phyloP scores from a whole-genome alignment of 2,329 filamentous ascomycete genomes.

The Fusarium redolens region DNA sequence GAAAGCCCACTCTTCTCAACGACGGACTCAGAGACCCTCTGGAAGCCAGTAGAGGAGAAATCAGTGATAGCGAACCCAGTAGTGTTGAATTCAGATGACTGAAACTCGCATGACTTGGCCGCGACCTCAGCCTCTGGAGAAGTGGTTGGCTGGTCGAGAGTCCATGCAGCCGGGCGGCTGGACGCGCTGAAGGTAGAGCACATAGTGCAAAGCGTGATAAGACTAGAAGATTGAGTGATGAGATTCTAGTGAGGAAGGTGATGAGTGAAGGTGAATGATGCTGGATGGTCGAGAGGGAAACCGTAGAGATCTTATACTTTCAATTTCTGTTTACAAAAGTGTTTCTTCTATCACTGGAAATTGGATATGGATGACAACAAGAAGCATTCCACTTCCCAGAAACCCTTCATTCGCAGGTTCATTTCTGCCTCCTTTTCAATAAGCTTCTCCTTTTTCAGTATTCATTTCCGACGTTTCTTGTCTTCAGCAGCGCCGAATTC shows the following conservation, averaged over 20 bases:
- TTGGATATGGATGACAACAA: neutral
- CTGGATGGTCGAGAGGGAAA: neutral
- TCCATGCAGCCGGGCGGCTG: slow-evolving; percentile 18
- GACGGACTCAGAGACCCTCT: neutral
- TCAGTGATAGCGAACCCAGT: neutral
- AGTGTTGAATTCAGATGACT: neutral
- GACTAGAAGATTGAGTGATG: neutral
- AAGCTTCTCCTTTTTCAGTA: neutral
- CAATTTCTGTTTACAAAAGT: neutral
- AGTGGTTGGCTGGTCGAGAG: slow-evolving; percentile 11
- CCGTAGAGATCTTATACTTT: neutral
- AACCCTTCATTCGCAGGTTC: neutral
- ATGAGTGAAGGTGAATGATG: neutral
- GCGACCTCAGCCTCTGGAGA: neutral
- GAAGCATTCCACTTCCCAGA: rapidly evolving
- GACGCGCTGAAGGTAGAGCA: neutral
- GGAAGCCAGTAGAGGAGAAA: neutral
- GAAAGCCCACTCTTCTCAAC: neutral
- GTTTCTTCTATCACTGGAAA: neutral
- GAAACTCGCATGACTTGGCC: neutral
- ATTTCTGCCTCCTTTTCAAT: neutral
- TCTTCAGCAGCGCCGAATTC: neutral
- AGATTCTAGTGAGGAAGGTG: neutral
- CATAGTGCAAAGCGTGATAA: neutral
- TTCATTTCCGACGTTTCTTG: neutral